phyloP scores from a whole-genome alignment of 1,284 basidiomycete genomes.

The Boletus sp. region DNA sequence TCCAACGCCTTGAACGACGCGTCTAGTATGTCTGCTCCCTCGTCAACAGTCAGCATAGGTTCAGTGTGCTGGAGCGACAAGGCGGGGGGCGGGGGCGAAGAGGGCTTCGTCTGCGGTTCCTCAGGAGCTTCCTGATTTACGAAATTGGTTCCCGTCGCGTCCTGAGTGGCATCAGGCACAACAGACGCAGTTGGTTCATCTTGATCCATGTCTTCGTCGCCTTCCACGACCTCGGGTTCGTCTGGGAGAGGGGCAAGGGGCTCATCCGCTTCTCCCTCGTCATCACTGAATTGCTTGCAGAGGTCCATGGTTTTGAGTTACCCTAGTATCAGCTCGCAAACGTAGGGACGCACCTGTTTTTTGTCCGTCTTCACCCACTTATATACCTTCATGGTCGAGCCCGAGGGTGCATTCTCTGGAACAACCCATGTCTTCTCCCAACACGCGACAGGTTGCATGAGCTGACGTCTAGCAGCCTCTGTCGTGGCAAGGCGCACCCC shows the following conservation, averaged over 20 bases:
- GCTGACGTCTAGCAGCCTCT: conserved; percentile 70
- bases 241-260: conserved; percentile 74
- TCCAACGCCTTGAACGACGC: conserved; percentile 48
- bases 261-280: conserved; percentile 70
- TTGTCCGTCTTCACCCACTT: conserved; percentile 76
- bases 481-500: conserved; percentile 71
- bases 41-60: conserved; percentile 33
- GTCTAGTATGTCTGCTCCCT: conserved; percentile 39
- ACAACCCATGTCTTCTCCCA: conserved; percentile 72
- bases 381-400: conserved; percentile 59
- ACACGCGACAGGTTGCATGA: conserved; percentile 75
- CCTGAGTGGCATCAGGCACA: conserved; percentile 34
- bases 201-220: conserved; percentile 58
- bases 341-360: conserved; percentile 49
- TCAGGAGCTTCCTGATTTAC: conserved; percentile 35
- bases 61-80: conserved; percentile 37
- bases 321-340: neutral
- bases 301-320: conserved; percentile 9
- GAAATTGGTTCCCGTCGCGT: conserved; percentile 33
- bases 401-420: conserved; percentile 49
- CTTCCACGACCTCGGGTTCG: conserved; percentile 61
- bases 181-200: conserved; percentile 60
- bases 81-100: conserved; percentile 55
- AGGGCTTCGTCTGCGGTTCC: conserved; percentile 52
- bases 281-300: conserved; percentile 72